Conservation (phyloP, 2,329 filamentous ascomycete species). For the Apiospora marii region DNA sequence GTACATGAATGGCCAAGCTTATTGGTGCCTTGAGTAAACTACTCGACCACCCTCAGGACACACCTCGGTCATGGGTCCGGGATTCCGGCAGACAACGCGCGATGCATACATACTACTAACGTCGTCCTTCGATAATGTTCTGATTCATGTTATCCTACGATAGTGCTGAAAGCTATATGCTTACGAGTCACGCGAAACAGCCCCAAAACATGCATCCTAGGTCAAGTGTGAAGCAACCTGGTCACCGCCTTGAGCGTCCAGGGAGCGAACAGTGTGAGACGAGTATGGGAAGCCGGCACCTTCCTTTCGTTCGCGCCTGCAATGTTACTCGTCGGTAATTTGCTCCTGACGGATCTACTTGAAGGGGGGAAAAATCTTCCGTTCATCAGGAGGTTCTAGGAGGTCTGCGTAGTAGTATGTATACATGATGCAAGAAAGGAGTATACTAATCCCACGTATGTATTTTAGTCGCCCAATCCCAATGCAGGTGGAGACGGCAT, state of each 20-base stretch:
- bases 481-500: constrained; percentile 9
- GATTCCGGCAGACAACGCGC: constrained; percentile 1
- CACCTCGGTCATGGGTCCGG: constrained; percentile 8
- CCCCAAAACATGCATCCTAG: constrained; percentile 30
- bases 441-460: constrained; percentile 4
- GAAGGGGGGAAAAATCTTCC: constrained; percentile 13
- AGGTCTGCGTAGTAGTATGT: not conserved
- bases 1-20: constrained; percentile 6
- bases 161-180: not conserved
- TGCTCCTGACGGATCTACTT: constrained; percentile 4
- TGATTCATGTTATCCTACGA: constrained; percentile 26
- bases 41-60: not conserved
- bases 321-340: constrained; percentile 20
- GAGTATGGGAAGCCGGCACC: constrained; percentile 1
- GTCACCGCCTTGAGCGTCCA: constrained; percentile 17
- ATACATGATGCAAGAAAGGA: constrained; percentile 1
- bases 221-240: not conserved
- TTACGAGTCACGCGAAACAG: constrained; percentile 37
- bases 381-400: constrained; percentile 16
- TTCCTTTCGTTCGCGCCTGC: not conserved
- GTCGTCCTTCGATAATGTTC: constrained; percentile 21
- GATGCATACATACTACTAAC: constrained; percentile 24
- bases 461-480: not conserved
- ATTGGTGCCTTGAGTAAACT: constrained; percentile 19
- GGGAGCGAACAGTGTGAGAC: constrained; percentile 18